Conservation (phyloP, 768 basidiomycete species). For the Lanmaoa rubissima region DNA sequence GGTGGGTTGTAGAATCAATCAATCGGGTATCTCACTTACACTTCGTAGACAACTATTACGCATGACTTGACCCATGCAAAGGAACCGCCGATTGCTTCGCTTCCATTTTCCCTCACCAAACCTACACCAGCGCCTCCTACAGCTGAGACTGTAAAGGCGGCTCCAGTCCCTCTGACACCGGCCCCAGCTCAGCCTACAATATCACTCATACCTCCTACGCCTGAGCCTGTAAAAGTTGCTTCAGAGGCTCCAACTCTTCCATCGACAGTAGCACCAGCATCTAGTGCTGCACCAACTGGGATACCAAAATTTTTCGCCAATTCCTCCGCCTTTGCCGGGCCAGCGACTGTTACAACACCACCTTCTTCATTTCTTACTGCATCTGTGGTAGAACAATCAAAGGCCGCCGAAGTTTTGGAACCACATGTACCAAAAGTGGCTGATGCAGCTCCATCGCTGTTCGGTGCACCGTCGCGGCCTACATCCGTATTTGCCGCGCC, state of each 20-base stretch:
- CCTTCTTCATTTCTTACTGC: constrained; percentile 26
- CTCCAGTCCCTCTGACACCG: constrained; percentile 13
- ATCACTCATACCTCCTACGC: constrained; percentile 26
- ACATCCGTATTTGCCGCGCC: constrained; percentile 3
- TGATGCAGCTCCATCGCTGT: constrained; percentile 9
- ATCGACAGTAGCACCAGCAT: constrained; percentile 7
- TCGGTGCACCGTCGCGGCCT: constrained; percentile 11
- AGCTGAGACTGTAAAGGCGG: constrained; percentile 14
- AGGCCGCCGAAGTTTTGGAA: not conserved
- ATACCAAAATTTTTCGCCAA: constrained; percentile 67
- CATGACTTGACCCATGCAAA: constrained; percentile 47
- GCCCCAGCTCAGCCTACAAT: constrained; percentile 21
- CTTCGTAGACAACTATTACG: constrained; percentile 34
- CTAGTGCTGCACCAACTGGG: constrained; percentile 14
- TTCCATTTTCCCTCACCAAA: constrained; percentile 65
- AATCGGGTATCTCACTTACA: constrained; percentile 1
- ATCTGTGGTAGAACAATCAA: constrained; percentile 14
- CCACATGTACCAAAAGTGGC: constrained; percentile 2
- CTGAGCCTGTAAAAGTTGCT: constrained; percentile 20
- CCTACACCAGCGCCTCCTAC: constrained; percentile 20
- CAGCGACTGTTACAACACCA: constrained; percentile 17
- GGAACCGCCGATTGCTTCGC: constrained; percentile 61
- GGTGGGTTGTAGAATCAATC: constrained; percentile 34
- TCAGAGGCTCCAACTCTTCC: constrained; percentile 7
- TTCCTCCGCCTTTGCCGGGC: constrained; percentile 47